Percentiles rank a stretch among this genome's conserved stretches.
Conservation (phyloP, 2,329 filamentous ascomycete species). For the Beauveria sp. region DNA sequence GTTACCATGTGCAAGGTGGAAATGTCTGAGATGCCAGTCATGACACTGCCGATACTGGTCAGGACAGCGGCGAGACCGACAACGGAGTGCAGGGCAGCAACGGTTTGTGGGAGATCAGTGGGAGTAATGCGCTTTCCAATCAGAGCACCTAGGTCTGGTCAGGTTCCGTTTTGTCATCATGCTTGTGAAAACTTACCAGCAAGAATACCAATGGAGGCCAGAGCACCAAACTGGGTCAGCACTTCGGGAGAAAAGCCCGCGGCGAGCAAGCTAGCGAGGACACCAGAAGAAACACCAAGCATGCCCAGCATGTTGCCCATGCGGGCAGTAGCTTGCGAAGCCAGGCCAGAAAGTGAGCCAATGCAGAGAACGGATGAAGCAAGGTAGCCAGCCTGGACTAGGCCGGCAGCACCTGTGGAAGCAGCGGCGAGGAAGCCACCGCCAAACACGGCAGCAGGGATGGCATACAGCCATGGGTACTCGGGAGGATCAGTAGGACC, state of each 20-base stretch:
- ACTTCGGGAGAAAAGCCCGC: slow-evolving; percentile 75
- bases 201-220: slow-evolving; percentile 65
- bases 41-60: slow-evolving; percentile 80
- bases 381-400: slow-evolving; percentile 82
- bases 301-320: slow-evolving; percentile 83
- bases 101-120: slow-evolving; percentile 81
- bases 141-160: slow-evolving; percentile 45
- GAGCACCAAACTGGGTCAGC: slow-evolving; percentile 68
- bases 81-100: slow-evolving; percentile 82
- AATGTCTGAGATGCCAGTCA: slow-evolving; percentile 62
- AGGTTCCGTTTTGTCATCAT: background rate
- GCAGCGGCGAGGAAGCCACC: slow-evolving; percentile 76
- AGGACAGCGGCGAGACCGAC: slow-evolving; percentile 83
- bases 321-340: slow-evolving; percentile 74
- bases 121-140: slow-evolving; percentile 84
- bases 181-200: slow-evolving; percentile 34
- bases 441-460: slow-evolving; percentile 70
- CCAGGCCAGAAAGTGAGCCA: slow-evolving; percentile 71
- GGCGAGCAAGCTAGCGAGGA: slow-evolving; percentile 73
- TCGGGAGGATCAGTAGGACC: slow-evolving; percentile 78
- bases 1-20: slow-evolving; percentile 78
- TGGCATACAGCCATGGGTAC: slow-evolving; percentile 78
- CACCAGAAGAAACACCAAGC: slow-evolving; percentile 73
- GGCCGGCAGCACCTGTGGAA: slow-evolving; percentile 71
- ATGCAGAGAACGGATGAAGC: slow-evolving; percentile 82